phyloP scores from a whole-genome alignment of 164 flowering plant genomes.

The Platanus orientalis region DNA sequence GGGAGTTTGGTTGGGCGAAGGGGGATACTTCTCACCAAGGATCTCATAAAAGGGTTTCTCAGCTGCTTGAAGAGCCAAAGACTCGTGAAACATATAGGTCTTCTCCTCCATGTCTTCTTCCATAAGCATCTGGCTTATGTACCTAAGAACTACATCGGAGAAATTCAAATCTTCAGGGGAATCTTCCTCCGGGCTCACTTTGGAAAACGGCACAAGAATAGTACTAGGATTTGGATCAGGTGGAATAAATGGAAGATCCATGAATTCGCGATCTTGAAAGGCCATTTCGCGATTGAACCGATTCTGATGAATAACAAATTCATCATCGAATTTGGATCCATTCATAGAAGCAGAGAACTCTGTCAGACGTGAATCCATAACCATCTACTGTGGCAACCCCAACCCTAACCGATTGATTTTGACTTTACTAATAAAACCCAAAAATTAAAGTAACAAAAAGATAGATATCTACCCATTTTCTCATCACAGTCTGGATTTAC shows the following conservation, averaged over 20 bases:
- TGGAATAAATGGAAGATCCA: slow-evolving; percentile 17
- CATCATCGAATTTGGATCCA: slow-evolving; percentile 21
- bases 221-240: slow-evolving; percentile 8
- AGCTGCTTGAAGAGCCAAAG: slow-evolving; percentile 70
- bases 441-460: no score
- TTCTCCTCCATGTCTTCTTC: slow-evolving; percentile 84
- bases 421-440: no score
- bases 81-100: slow-evolving; percentile 69
- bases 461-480: no score
- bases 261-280: slow-evolving; percentile 17
- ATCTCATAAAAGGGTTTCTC: slow-evolving; percentile 73
- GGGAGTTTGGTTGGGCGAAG: slow-evolving; percentile 38
- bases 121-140: slow-evolving; percentile 66
- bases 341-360: slow-evolving; percentile 20
- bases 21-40: no score
- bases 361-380: no score
- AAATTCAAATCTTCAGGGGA: slow-evolving; percentile 64
- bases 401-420: no score
- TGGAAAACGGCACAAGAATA: not conserved
- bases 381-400: no score
- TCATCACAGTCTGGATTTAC: no score
- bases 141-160: slow-evolving; percentile 61
- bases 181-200: slow-evolving; percentile 24
- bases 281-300: slow-evolving; percentile 16
- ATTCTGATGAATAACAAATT: slow-evolving; percentile 14